phyloP scores from a whole-genome alignment of 1,139 yeast genomes.

The Candida sanyaensis region DNA sequence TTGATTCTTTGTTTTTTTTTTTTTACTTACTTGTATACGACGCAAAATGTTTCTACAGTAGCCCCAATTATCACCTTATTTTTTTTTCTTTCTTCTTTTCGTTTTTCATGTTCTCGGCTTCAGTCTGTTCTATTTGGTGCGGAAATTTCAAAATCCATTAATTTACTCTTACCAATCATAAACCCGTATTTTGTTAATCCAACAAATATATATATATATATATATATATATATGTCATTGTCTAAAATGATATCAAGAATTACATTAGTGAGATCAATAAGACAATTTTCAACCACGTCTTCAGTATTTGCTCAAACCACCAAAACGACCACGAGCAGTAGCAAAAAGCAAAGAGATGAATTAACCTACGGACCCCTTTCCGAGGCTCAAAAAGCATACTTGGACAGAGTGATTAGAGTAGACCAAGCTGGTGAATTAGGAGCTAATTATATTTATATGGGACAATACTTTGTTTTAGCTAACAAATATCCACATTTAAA shows the following conservation, averaged over 20 bases:
- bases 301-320: neutral
- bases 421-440: slow-evolving; percentile 99
- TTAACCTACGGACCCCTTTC: slow-evolving; percentile 46
- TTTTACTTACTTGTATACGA: neutral
- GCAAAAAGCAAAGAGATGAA: slow-evolving; percentile 21
- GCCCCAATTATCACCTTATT: neutral
- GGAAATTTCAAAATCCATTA: neutral
- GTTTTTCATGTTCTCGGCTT: neutral
- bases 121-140: neutral
- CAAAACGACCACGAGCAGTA: slow-evolving; percentile 9
- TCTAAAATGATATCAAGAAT: slow-evolving; percentile 3
- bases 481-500: slow-evolving; percentile 69
- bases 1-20: neutral
- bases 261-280: neutral
- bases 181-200: no score
- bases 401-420: slow-evolving; percentile 80
- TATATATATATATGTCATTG: no score
- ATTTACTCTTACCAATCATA: neutral
- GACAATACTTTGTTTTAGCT: slow-evolving; percentile 80
- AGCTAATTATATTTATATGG: slow-evolving; percentile 89
- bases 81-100: no score
- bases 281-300: slow-evolving; percentile 4
- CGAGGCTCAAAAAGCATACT: slow-evolving; percentile 65
- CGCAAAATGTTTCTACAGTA: neutral
- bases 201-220: no score